A percentile compares a stretch with the other conserved stretches of the same genome.
Evolutionary conservation across 106 monocot genomes (phyloP).

Genomic region (Dendrobium nobile): DNA sequence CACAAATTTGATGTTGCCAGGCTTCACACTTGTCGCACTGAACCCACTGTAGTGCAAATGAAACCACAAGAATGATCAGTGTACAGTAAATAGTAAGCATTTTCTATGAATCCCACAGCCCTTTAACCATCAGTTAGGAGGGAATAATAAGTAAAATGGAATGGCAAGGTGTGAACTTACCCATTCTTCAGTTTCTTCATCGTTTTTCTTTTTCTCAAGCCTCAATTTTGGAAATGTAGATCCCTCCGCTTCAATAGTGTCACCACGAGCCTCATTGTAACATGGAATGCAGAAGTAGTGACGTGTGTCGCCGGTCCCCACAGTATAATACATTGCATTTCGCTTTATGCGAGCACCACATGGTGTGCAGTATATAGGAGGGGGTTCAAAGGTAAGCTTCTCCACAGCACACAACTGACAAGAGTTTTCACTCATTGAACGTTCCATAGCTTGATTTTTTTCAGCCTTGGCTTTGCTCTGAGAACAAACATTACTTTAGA

Average conservation of each 20-base stretch:
- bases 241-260: slow-evolving; percentile 78
- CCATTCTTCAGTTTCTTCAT: slow-evolving; percentile 96
- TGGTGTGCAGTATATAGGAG: slow-evolving; percentile 93
- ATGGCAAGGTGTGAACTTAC: slow-evolving; percentile 24
- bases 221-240: slow-evolving; percentile 41
- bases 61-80: slow-evolving; percentile 3
- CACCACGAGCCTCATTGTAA: slow-evolving; percentile 86
- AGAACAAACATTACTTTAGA: slow-evolving; percentile 2
- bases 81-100: neutral
- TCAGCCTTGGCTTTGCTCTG: slow-evolving; percentile 98
- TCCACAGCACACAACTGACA: slow-evolving; percentile 94
- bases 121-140: neutral
- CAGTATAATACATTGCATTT: slow-evolving; percentile 86
- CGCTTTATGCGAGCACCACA: slow-evolving; percentile 98
- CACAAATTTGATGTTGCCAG: slow-evolving; percentile 99
- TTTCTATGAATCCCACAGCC: neutral
- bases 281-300: slow-evolving; percentile 87
- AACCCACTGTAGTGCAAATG: slow-evolving; percentile 66
- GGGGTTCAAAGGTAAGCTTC: slow-evolving; percentile 94
- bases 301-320: slow-evolving; percentile 67
- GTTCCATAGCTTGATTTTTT: slow-evolving; percentile 94
- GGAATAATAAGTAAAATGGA: neutral
- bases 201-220: slow-evolving; percentile 92
- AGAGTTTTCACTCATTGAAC: slow-evolving; percentile 85
- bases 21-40: slow-evolving; percentile 99